These are phyloP conservation scores for Tripterygium wilfordii DNA, from an alignment of 177 flowering plant species.

Conservation along the genomic window DNA sequence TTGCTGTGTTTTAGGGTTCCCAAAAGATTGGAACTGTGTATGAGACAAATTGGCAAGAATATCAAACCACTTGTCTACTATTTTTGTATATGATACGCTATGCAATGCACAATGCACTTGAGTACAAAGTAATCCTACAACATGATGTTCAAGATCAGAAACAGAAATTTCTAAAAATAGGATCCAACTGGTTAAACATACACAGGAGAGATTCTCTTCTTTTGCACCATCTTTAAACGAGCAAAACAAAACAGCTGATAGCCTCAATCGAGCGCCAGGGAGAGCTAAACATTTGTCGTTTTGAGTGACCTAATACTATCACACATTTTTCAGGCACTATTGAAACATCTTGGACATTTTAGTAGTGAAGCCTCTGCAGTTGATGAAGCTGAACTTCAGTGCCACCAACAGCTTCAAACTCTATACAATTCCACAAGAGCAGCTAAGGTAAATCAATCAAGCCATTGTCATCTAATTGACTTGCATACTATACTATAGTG, in stretches of 20 bases:
- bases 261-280: too few relatives aligned
- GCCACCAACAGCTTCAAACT: conserved; percentile 23
- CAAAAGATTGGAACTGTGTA: too few relatives aligned
- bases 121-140: neutral
- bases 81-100: too few relatives aligned
- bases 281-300: neutral
- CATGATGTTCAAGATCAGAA: neutral
- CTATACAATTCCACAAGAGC: conserved; percentile 28
- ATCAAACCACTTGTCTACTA: too few relatives aligned
- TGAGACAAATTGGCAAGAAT: too few relatives aligned
- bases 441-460: conserved; percentile 27
- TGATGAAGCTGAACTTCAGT: conserved; percentile 29
- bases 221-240: neutral
- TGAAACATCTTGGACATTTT: conserved; percentile 28
- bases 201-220: neutral
- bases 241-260: too few relatives aligned
- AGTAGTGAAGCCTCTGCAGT: conserved; percentile 14
- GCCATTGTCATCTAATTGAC: neutral
- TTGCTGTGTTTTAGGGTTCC: too few relatives aligned
- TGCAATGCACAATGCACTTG: too few relatives aligned
- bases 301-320: neutral
- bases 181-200: too few relatives aligned
- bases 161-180: too few relatives aligned
- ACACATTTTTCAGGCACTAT: conserved; percentile 22
- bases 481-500: neutral